phyloP scores from a whole-genome alignment of 2,329 filamentous ascomycete species.

The Xylaria multiplex region DNA sequence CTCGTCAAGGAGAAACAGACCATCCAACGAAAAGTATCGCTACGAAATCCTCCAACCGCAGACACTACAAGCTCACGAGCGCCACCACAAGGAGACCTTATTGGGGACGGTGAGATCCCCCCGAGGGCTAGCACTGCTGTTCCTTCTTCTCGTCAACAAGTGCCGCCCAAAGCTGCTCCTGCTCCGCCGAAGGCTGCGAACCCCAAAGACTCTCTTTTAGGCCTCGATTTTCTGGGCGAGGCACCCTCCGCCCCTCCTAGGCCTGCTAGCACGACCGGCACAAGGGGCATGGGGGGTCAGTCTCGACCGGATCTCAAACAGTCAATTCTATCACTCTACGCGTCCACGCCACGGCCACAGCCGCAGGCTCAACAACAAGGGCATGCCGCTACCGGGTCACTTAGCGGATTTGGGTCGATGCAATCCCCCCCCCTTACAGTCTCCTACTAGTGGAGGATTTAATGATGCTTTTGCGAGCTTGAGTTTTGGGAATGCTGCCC shows the following conservation, averaged over 20 bases:
- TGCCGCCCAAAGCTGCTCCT: slow-evolving; percentile 69
- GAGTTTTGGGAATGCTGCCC: slow-evolving; percentile 65
- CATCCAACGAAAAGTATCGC: slow-evolving; percentile 67
- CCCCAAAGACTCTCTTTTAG: slow-evolving; percentile 88
- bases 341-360: slow-evolving; percentile 78
- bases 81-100: slow-evolving; percentile 76
- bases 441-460: slow-evolving; percentile 69
- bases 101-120: slow-evolving; percentile 78
- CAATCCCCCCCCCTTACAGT: slow-evolving; percentile 64
- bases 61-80: slow-evolving; percentile 52
- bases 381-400: slow-evolving; percentile 70
- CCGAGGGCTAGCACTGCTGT: slow-evolving; percentile 79
- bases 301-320: slow-evolving; percentile 95
- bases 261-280: slow-evolving; percentile 81
- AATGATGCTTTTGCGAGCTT: slow-evolving; percentile 83
- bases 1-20: slow-evolving; percentile 74
- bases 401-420: slow-evolving; percentile 77
- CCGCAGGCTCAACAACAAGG: slow-evolving; percentile 57
- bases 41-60: slow-evolving; percentile 68
- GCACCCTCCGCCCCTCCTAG: slow-evolving; percentile 75
- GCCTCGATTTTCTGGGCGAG: slow-evolving; percentile 89
- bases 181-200: slow-evolving; percentile 75
- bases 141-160: slow-evolving; percentile 62
- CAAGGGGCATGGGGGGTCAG: slow-evolving; percentile 67
- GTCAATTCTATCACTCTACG: slow-evolving; percentile 95